Conservation (phyloP, 148 eudicot species). For the Rhododendron mucronatum region DNA sequence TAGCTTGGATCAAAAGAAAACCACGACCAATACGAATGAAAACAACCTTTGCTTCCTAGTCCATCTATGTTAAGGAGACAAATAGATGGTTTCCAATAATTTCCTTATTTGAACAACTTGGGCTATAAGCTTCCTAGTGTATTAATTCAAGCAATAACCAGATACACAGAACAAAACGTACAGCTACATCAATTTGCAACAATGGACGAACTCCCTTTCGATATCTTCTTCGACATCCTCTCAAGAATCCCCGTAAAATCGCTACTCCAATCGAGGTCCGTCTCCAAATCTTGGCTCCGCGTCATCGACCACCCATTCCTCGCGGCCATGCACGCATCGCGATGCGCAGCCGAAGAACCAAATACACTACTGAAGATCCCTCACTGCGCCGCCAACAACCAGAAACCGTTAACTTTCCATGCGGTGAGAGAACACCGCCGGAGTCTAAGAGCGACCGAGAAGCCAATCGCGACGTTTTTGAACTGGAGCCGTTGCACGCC, state of each 20-base stretch:
- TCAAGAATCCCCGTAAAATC: constrained; percentile 2
- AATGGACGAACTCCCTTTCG: neutral
- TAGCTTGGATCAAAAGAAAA: neutral
- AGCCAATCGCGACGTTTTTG: neutral
- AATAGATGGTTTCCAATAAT: neutral
- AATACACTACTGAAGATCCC: neutral
- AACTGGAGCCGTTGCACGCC: neutral
- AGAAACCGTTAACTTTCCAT: neutral
- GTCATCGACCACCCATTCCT: neutral
- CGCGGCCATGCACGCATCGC: neutral
- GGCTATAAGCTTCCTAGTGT: neutral
- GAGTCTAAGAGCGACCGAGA: neutral
- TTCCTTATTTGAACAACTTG: neutral
- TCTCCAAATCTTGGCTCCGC: constrained; percentile 10
- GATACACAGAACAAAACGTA: neutral
- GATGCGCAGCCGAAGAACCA: neutral
- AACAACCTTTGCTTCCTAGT: neutral
- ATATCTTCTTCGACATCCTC: neutral
- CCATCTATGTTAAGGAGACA: neutral
- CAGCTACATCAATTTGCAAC: neutral
- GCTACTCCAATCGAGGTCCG: neutral
- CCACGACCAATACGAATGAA: neutral
- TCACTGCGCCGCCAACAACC: neutral
- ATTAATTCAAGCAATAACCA: neutral
- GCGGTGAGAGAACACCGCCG: neutral